These are phyloP conservation scores for Candida boleticola DNA, from an alignment of 805 yeast species.

Conservation along the genomic window DNA sequence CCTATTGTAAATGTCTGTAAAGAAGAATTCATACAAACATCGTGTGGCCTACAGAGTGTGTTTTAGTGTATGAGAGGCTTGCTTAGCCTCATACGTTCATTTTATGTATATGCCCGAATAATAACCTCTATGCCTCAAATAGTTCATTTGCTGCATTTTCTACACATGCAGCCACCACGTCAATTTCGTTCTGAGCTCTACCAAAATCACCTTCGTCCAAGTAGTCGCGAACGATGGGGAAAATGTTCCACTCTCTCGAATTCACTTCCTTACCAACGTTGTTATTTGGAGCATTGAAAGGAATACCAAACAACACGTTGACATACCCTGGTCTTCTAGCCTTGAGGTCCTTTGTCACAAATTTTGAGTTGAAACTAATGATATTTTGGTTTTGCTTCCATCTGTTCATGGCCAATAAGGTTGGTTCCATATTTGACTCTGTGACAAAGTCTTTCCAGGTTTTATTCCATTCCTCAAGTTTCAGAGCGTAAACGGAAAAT, in stretches of 20 bases:
- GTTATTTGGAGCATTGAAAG: slow-evolving; percentile 51
- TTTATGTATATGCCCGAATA: too few relatives aligned
- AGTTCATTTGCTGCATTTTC: neutral
- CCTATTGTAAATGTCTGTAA: too few relatives aligned
- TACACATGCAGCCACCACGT: slow-evolving; percentile 30
- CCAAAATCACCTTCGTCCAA: slow-evolving; percentile 48
- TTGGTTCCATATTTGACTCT: slow-evolving; percentile 57
- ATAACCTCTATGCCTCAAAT: neutral
- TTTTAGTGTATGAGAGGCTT: too few relatives aligned
- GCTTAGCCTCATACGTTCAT: too few relatives aligned
- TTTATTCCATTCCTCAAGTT: slow-evolving; percentile 51
- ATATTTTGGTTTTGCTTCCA: slow-evolving; percentile 80
- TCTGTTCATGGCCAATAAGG: slow-evolving; percentile 66
- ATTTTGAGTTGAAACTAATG: slow-evolving; percentile 50
- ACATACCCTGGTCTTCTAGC: slow-evolving; percentile 61
- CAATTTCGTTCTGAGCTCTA: slow-evolving; percentile 54
- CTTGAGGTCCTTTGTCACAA: slow-evolving; percentile 45
- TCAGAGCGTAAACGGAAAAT: slow-evolving; percentile 36
- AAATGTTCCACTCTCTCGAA: slow-evolving; percentile 55
- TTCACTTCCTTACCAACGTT: slow-evolving; percentile 6
- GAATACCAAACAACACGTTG: slow-evolving; percentile 70
- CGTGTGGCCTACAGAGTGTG: too few relatives aligned
- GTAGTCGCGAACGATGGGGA: slow-evolving; percentile 76
- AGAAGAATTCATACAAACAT: too few relatives aligned
- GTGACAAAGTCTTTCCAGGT: slow-evolving; percentile 57